Conservation (phyloP, 441 rosid genomes). For the Pelargonium cotyledonis region DNA sequence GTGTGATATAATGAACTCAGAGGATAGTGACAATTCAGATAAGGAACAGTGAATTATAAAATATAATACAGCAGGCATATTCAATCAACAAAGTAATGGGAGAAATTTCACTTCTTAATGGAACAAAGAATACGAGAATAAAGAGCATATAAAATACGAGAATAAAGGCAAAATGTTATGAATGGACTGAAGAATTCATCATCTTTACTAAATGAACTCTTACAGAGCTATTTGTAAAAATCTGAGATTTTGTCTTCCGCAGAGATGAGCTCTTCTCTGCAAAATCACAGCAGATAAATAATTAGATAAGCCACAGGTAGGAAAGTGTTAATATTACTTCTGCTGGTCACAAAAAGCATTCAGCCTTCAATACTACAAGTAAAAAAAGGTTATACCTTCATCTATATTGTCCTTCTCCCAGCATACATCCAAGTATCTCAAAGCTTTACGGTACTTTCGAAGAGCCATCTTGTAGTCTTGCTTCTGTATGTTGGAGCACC, state of each 20-base stretch:
- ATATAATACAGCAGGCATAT: neutral
- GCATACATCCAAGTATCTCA: neutral
- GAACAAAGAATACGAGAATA: neutral
- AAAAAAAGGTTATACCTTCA: neutral
- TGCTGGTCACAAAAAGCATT: neutral
- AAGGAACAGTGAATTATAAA: neutral
- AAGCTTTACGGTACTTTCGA: conserved; percentile 1
- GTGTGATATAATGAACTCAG: neutral
- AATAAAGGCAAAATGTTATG: neutral
- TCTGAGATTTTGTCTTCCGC: conserved; percentile 6
- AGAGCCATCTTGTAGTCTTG: conserved; percentile 6
- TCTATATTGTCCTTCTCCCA: conserved; percentile 2
- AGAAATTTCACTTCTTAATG: neutral
- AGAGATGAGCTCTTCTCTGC: conserved; percentile 4
- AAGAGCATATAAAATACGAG: neutral
- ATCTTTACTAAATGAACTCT: neutral
- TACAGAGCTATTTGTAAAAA: conserved; percentile 5
- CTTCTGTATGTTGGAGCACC: neutral
- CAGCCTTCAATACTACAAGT: neutral
- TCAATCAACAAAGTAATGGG: neutral
- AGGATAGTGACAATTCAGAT: neutral
- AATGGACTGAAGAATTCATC: neutral
- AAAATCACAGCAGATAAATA: neutral
- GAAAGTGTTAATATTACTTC: neutral
- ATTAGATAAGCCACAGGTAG: neutral